Conservation (phyloP, 83 land plant species). For the Thuja plicata region DNA sequence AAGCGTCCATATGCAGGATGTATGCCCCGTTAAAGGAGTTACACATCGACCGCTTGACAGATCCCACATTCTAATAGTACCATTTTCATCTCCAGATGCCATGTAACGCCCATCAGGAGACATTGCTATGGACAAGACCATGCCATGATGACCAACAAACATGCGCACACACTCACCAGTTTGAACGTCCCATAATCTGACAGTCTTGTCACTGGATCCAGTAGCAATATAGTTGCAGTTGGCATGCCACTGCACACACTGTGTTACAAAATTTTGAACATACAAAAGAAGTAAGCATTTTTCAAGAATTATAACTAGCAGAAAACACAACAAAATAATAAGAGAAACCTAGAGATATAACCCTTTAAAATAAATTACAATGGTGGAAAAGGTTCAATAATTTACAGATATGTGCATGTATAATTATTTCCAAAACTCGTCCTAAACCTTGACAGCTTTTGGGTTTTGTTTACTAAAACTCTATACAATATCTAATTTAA, state of each 20-base stretch:
- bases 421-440: not conserved
- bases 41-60: constrained; percentile 81
- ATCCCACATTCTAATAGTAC: constrained; percentile 97
- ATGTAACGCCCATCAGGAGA: constrained; percentile 97
- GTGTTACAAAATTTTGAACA: constrained; percentile 5
- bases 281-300: not conserved
- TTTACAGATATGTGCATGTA: not conserved
- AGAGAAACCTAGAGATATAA: no score
- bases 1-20: constrained; percentile 90
- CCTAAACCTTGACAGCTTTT: not conserved
- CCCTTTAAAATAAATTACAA: not conserved
- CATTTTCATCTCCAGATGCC: constrained; percentile 99
- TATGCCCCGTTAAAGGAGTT: constrained; percentile 87
- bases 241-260: constrained; percentile 99
- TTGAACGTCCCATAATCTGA: constrained; percentile 93
- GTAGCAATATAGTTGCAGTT: constrained; percentile 98
- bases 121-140: constrained; percentile 88
- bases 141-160: constrained; percentile 95
- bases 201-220: constrained; percentile 96
- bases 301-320: not conserved
- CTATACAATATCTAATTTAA: no score
- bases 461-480: no score
- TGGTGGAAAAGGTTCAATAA: not conserved
- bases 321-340: not conserved
- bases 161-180: constrained; percentile 93